phyloP scores from a whole-genome alignment of 2,329 filamentous ascomycete genomes.

The Fusarium napiforme region DNA sequence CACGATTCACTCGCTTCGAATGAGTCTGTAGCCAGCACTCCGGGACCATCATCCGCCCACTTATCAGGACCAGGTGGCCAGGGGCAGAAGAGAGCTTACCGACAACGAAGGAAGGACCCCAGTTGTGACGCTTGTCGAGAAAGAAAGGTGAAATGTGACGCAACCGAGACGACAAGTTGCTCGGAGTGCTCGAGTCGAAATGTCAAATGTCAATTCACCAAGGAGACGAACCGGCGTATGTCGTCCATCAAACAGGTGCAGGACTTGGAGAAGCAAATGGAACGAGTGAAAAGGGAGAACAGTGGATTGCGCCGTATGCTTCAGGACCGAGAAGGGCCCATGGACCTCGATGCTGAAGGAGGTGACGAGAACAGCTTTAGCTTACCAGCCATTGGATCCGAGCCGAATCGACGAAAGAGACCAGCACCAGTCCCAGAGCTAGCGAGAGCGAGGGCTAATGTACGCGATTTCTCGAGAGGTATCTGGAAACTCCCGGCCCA shows the following conservation, averaged over 20 bases:
- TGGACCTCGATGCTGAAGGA: constrained; percentile 61
- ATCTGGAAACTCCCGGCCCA: constrained; percentile 82
- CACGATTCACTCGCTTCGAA: constrained; percentile 70
- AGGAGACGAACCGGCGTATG: constrained; percentile 98
- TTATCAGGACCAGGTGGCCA: constrained; percentile 60
- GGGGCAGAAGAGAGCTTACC: constrained; percentile 91
- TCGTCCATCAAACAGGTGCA: constrained; percentile 99
- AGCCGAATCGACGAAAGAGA: constrained; percentile 71
- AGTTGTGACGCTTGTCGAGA: constrained; percentile 98
- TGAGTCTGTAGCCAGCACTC: constrained; percentile 67
- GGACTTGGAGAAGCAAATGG: constrained; percentile 92
- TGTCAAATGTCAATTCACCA: constrained; percentile 98
- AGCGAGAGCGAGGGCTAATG: constrained; percentile 75
- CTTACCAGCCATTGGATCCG: constrained; percentile 73
- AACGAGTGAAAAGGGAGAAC: constrained; percentile 83
- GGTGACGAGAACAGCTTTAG: constrained; percentile 63
- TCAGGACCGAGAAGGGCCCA: constrained; percentile 60
- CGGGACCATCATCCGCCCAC: constrained; percentile 54
- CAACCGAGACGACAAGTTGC: constrained; percentile 94
- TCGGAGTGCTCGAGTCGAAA: constrained; percentile 97
- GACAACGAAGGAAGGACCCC: constrained; percentile 93
- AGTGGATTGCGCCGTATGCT: constrained; percentile 75
- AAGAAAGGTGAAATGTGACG: constrained; percentile 88
- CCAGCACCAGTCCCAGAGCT: constrained; percentile 74
- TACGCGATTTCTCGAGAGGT: constrained; percentile 78